phyloP scores from a whole-genome alignment of 768 basidiomycete genomes.

The Tubosaeta sp. region DNA sequence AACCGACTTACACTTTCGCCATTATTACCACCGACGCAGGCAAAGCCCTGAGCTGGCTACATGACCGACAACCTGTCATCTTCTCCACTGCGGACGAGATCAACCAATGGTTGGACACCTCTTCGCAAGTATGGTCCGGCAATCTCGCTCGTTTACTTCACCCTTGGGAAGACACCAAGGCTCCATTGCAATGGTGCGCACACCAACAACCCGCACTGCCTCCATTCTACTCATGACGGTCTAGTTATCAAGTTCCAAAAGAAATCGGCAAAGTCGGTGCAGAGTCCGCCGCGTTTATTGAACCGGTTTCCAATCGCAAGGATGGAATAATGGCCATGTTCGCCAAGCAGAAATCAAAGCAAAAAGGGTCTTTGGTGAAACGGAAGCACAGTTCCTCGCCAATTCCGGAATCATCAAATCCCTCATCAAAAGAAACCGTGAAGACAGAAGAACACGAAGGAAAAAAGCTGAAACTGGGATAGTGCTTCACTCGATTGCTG shows the following conservation, averaged over 20 bases:
- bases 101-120: slow-evolving; percentile 76
- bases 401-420: slow-evolving; percentile 2
- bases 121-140: slow-evolving; percentile 57
- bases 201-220: too few species aligned
- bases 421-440: background rate
- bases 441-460: slow-evolving; percentile 14
- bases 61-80: slow-evolving; percentile 86
- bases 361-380: slow-evolving; percentile 17
- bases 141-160: slow-evolving; percentile 56
- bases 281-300: slow-evolving; percentile 77
- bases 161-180: slow-evolving; percentile 48
- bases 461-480: slow-evolving; percentile 21
- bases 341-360: slow-evolving; percentile 48
- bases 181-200: slow-evolving; percentile 66
- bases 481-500: background rate
- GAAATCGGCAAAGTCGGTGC: slow-evolving; percentile 90
- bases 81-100: slow-evolving; percentile 60
- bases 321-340: slow-evolving; percentile 89
- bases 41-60: slow-evolving; percentile 77
- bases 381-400: slow-evolving; percentile 26
- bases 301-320: slow-evolving; percentile 72
- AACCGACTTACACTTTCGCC: slow-evolving; percentile 74
- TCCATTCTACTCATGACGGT: background rate
- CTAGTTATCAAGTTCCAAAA: slow-evolving; percentile 80
- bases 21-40: slow-evolving; percentile 83